Base-by-base conservation (phyloP, 225 moss, liverwort and hornwort species). In the Lunularia cruciata region DNA sequence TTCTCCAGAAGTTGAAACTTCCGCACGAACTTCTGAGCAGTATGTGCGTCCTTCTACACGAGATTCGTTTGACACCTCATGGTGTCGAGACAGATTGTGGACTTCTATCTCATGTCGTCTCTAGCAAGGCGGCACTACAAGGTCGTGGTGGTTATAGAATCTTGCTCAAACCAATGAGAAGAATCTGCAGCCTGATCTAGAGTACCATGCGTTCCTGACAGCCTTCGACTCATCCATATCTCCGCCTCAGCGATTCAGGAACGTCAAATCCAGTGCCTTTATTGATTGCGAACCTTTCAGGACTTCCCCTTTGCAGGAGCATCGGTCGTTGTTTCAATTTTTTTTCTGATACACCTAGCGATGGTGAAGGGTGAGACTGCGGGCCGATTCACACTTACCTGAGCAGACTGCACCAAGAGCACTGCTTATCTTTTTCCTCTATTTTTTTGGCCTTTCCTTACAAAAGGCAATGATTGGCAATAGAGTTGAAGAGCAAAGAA, bases 381-480 rank as follows among this genome's bases (percentile, higher is more conserved):
- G 3, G 16, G 33, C 45, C 33, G 42, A 36, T 25, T 42, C 63
- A 42, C 45, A 28, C 12, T 27, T 30, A 4, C 39, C 28, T 18
- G 3, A 63, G 15, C 25, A 63, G 27, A 26, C 26, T 65, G 46
- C 32, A 33, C 62, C 2, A 42, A 14, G 4, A 26, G 63, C 42
- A 4, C 33, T n/a, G 31, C 65, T 48, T 16, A 5, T 33, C 31
- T 32, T 65, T 65, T 65, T 65, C 65, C 65, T 48, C 65, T 65
- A 65, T 65, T 65, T 65, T 65, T 65, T 65, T 48, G 15, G 65
- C 31, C 47, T 16, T 47, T 65, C 32, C 27, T 65, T 48, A 31
- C 27, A 15, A 12, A 47, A 32, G 47, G 40, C 40, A 25, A n/a
- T 65, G 25, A 28, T 27, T 30, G 46, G 33, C 65, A 65, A 65